phyloP scores from a whole-genome alignment of 2,329 filamentous ascomycete genomes.

The Alternaria sp. region DNA sequence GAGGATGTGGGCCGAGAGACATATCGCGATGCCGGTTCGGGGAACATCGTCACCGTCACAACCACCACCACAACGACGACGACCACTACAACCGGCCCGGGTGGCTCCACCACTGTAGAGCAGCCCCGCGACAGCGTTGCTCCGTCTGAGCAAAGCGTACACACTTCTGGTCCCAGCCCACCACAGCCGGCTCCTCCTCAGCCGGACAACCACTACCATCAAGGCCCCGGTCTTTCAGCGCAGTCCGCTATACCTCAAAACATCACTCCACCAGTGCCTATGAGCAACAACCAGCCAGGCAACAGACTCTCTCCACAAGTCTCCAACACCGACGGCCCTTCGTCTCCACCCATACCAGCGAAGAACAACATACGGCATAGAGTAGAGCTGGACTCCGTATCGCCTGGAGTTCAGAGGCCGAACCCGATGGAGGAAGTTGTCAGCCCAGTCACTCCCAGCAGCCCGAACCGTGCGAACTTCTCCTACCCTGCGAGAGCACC shows the following conservation, averaged over 20 bases:
- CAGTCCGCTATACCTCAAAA: slow-evolving; percentile 18
- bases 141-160: slow-evolving; percentile 33
- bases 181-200: slow-evolving; percentile 36
- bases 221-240: slow-evolving; percentile 17
- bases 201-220: slow-evolving; percentile 17
- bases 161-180: slow-evolving; percentile 42
- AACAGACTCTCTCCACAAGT: slow-evolving; percentile 10
- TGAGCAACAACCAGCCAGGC: slow-evolving; percentile 3
- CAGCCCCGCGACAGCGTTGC: slow-evolving; percentile 27
- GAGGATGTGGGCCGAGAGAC: slow-evolving; percentile 39
- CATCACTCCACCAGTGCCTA: slow-evolving; percentile 9
- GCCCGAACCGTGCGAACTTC: slow-evolving; percentile 41
- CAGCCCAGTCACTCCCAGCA: slow-evolving; percentile 34
- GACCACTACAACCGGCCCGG: slow-evolving; percentile 44
- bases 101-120: slow-evolving; percentile 42
- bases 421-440: slow-evolving; percentile 38
- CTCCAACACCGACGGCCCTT: slow-evolving; percentile 13
- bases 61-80: slow-evolving; percentile 47
- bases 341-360: slow-evolving; percentile 42
- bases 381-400: slow-evolving; percentile 43
- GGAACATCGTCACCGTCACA: slow-evolving; percentile 43
- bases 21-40: slow-evolving; percentile 39
- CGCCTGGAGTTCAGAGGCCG: slow-evolving; percentile 41
- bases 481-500: slow-evolving; percentile 44
- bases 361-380: slow-evolving; percentile 45